Evolutionary conservation across 2,329 filamentous ascomycete species (phyloP).

Genomic region (Penicillium sp.): DNA sequence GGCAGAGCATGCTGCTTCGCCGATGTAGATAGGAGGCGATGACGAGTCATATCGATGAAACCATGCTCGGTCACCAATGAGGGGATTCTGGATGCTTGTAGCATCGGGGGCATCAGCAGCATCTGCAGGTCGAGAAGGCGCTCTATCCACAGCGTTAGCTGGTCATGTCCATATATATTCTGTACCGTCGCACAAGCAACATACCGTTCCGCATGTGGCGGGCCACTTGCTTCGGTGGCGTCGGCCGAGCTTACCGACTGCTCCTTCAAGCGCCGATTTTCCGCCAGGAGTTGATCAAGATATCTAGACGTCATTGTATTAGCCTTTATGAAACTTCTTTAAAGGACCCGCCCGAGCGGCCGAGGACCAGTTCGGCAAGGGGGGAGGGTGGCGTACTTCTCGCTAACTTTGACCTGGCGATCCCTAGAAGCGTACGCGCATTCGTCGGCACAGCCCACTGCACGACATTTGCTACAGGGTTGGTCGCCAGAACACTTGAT

Average conservation of each 20-base stretch:
- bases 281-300: constrained; percentile 39
- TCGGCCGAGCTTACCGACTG: constrained; percentile 35
- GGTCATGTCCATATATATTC: neutral
- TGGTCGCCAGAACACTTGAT: constrained; percentile 53
- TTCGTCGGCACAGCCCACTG: constrained; percentile 42
- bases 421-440: constrained; percentile 49
- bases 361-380: neutral
- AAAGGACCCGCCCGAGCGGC: too few species aligned
- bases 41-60: constrained; percentile 42
- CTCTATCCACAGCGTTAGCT: constrained; percentile 8
- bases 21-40: constrained; percentile 43
- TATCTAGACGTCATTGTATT: constrained; percentile 22
- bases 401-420: constrained; percentile 47
- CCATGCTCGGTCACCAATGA: constrained; percentile 44
- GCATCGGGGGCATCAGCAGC: constrained; percentile 30
- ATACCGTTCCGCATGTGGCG: constrained; percentile 23
- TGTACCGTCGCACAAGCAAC: neutral
- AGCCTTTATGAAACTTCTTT: constrained; percentile 6
- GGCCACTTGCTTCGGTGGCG: constrained; percentile 27
- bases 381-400: constrained; percentile 31
- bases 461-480: constrained; percentile 48
- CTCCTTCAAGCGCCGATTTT: constrained; percentile 39
- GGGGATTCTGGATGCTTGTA: constrained; percentile 38
- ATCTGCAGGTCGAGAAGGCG: constrained; percentile 26
- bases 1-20: constrained; percentile 46